Evolutionary conservation across 371 early-diverging fungal species (phyloP), one percentile per base, ranked within the genome.

Genomic region (Mortierella sp.): DNA sequence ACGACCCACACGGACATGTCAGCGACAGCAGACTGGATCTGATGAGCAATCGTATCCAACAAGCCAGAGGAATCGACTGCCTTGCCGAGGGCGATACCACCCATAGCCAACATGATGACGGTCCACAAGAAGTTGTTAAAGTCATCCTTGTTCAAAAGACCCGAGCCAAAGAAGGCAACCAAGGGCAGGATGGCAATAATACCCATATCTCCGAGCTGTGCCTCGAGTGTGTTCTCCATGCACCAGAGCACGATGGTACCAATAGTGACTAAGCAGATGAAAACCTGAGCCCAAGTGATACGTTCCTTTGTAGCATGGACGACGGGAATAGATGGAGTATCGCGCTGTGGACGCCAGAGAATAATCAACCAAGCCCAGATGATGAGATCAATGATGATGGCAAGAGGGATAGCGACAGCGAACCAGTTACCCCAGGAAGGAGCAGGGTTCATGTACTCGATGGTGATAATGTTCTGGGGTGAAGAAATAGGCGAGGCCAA

Each of bases 51-150:
- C 36, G 90, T 90, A 32, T 89, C 87, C 28, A 97, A 85, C 65
- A 90, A 73, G 4, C 96, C 95, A 1, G 92, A 90, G 15, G 90
- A 91, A 48, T 94, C 92, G 9, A 95, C 95, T 0, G 94, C 93
- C 67, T 93, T 93, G 50, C 96, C 96, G 13, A 96, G 88, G 0
- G 93, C 90, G 68, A 92, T 94, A 61, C 96, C 96, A 48, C 95
- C 96, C 94, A 94, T 95, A 4, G 96, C 96, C n/a, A 96, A 84
- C 85, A 94, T 90, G 67, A 95, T 93, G 22, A 96, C 96, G 52
- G 90, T 91, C 92, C 91, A 92, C 70, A 90, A 77, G 65, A 91
- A 90, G 80, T 86, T 90, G 76, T 96, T 96, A 76, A 94, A 95
- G 61, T 96, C 96, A 48, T 96, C 94, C 81, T 96, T 95, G 43